Conservation (phyloP, 768 basidiomycete species). For the Mycena amicta region DNA sequence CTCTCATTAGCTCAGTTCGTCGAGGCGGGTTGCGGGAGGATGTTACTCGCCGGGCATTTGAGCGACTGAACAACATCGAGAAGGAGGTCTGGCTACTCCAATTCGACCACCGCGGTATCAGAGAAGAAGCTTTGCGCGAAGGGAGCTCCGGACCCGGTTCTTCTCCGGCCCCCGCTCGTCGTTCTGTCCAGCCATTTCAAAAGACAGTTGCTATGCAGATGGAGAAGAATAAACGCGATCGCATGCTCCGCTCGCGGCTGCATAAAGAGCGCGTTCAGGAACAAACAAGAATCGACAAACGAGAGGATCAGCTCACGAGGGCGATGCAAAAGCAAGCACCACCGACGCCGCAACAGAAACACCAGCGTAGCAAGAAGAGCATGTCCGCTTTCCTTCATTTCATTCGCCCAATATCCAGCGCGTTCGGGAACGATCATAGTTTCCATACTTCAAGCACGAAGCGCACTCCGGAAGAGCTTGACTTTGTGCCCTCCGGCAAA, state of each 20-base stretch:
- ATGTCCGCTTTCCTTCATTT: constrained; percentile 83
- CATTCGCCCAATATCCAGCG: constrained; percentile 89
- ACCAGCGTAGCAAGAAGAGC: constrained; percentile 86
- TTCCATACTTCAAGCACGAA: constrained; percentile 46
- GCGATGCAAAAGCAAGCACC: constrained; percentile 68
- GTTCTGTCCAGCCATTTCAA: constrained; percentile 66
- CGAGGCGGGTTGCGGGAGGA: constrained; percentile 55
- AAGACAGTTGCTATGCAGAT: constrained; percentile 63
- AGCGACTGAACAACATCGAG: constrained; percentile 76
- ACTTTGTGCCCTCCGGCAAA: constrained; percentile 73
- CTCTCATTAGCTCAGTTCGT: constrained; percentile 54
- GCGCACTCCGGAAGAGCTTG: constrained; percentile 71
- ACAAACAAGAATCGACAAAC: constrained; percentile 69
- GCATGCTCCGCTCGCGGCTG: constrained; percentile 64
- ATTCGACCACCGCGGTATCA: constrained; percentile 73
- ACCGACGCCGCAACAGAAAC: constrained; percentile 56
- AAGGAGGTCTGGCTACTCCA: constrained; percentile 61
- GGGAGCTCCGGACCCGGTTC: constrained; percentile 45
- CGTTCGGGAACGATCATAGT: constrained; percentile 66
- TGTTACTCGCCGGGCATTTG: constrained; percentile 66
- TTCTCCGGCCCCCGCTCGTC: constrained; percentile 52
- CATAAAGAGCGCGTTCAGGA: constrained; percentile 78
- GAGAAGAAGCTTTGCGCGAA: constrained; percentile 76
- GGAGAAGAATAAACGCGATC: constrained; percentile 84
- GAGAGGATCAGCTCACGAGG: constrained; percentile 74